Conservation (phyloP, 2,329 filamentous ascomycete species). For the Trichophaea hybrida region DNA sequence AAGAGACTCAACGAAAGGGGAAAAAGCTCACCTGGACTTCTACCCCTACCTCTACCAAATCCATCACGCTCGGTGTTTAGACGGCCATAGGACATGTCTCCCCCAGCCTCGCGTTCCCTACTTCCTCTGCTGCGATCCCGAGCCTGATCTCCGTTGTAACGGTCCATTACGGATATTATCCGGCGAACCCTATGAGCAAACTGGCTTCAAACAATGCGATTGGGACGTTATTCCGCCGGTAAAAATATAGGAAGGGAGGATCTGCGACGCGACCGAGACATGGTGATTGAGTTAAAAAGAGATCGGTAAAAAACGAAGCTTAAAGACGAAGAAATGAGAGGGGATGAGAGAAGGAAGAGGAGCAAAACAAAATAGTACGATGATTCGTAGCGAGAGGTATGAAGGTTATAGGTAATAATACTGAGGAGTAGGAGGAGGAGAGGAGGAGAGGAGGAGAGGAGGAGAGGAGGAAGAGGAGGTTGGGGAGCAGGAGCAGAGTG, state of each 20-base stretch:
- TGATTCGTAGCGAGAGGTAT: conserved; percentile 11
- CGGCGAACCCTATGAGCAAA: neutral
- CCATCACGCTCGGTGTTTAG: conserved; percentile 13
- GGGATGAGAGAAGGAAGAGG: conserved; percentile 8
- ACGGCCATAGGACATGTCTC: conserved; percentile 10
- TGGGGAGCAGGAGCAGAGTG: conserved; percentile 27
- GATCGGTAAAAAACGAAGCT: conserved; percentile 13
- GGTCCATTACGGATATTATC: neutral
- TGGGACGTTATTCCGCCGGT: neutral
- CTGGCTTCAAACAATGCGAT: conserved; percentile 13
- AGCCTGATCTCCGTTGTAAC: conserved; percentile 8
- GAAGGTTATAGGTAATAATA: neutral
- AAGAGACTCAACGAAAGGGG: no score
- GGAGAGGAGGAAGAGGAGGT: conserved; percentile 11
- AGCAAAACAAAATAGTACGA: conserved; percentile 7
- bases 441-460: conserved; percentile 7
- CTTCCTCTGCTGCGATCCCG: conserved; percentile 20
- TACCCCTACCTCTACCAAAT: conserved; percentile 18
- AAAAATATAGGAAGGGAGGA: conserved; percentile 10
- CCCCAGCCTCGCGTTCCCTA: conserved; percentile 16
- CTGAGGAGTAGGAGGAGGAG: neutral
- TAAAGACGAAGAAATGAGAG: conserved; percentile 15
- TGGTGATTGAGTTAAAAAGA: conserved; percentile 20
- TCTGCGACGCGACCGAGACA: conserved; percentile 21
- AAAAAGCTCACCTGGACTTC: conserved; percentile 16